Evolutionary conservation across 148 eudicot genomes (phyloP), one percentile per base, ranked within the genome.

Genomic region (Nepenthes mirabilis): DNA sequence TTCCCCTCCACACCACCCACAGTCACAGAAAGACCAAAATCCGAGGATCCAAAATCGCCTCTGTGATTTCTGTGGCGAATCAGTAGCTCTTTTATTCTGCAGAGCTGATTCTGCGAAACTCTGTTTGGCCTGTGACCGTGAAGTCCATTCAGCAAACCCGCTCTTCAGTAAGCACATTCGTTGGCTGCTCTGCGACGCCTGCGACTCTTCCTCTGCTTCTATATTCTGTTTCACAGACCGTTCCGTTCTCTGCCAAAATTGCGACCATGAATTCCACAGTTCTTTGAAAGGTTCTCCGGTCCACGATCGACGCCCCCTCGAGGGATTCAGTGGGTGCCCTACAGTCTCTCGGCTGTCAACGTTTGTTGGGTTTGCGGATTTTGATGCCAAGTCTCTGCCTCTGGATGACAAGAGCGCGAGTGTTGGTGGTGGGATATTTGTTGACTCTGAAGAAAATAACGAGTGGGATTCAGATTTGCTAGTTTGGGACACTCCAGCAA

Each of bases 41-140:
- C 3, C 35, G 51, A 49, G 32, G 2, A 57, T 65, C 66, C 66
- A 55, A 50, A 70, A 56, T 33, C 80, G 84, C 0, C 58, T 77
- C 2, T 88, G 96, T 65, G 96, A 88, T 63, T 82, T 84, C 64
- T 88, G 96, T 64, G 43, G 68, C 2, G 62, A 81, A 56, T 58
- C 79, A 3, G 61, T 55, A 2, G 88, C 94, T 4, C 35, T 84
- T 2, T 34, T 88, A 4, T 84, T 82, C 76, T 84, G 96, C 70
- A 64, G 81, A 66, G 86, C 96, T 33, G 96, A 88, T 69, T 73
- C 91, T 2, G 96, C 96, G 2, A 84, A 80, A 63, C 80, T 88
- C 8, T 88, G 96, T 40, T 56, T 88, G 2, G 36, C 68, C 11
- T 88, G 96, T 63, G 96, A 88, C 50, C 77, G 78, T 5, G 60